Base-by-base conservation (phyloP, 2,329 filamentous ascomycete species). In the Neonectria sp. region DNA sequence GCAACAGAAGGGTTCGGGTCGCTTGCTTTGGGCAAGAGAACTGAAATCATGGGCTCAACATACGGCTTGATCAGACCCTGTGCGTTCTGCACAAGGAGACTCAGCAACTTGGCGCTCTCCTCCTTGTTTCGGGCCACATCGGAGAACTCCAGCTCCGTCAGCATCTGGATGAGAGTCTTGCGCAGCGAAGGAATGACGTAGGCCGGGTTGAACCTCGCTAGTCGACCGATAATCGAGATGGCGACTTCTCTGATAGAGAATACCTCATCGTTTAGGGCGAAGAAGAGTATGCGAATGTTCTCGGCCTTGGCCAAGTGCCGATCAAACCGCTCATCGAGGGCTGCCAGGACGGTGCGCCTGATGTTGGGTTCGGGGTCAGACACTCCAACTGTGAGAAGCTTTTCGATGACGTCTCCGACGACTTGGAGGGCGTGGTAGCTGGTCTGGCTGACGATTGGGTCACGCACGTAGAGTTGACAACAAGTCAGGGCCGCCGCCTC, bases 401-500 rank as follows among this genome's bases (percentile, higher is more conserved):
- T 98, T 82, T 98, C 95, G 65, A 99, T 97, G 35, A 99, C 96
- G 79, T 99, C 96, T 62, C 95, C 94, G 52, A 99, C 97, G 31
- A 99, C 96, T 79, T 98, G 95, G 46, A 98, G 93, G 1, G 96
- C 95, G 79, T 99, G 96, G 71, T 95, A 94, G 79, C 96, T 98
- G 7, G 95, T 98, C 82, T 99, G 96, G 75, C 97, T 96, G 76
- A 99, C 95, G 71, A 99, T 98, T 0, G 96, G 96, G 78, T 99
- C 97, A 74, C 94, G 92, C 52, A 98, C 93, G 77, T 98, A 98
- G 52, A 99, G 89, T 80, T 99, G 97, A 78, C 97, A 99, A 82
- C 96, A 98, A 6, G 97, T 99, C 68, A 99, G 86, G 17, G 96
- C 95, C 3, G 96, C 95, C 17, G 96, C 96, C 81, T 97, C 95